Conservation (phyloP, 1,284 basidiomycete genomes). For the Tetrapyrgos nigripes region DNA sequence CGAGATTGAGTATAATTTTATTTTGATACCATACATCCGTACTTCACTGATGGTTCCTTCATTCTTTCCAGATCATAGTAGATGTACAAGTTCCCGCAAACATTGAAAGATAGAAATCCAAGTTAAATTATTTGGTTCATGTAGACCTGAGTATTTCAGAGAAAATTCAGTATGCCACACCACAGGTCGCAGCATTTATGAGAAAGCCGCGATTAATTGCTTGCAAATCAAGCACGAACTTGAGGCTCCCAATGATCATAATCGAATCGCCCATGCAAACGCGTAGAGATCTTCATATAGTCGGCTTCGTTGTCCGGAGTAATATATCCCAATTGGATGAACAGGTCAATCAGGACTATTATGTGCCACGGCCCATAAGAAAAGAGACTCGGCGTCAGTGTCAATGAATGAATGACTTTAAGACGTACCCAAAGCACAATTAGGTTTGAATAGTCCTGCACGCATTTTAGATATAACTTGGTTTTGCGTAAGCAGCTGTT, state of each 20-base stretch:
- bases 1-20: too few relatives aligned
- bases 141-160: too few relatives aligned
- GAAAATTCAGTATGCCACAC: background rate
- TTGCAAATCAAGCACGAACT: background rate
- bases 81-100: too few relatives aligned
- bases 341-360: slow-evolving; percentile 83
- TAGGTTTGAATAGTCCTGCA: slow-evolving; percentile 82
- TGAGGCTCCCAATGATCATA: slow-evolving; percentile 59
- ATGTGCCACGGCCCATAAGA: background rate
- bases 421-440: slow-evolving; percentile 76
- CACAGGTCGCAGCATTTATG: background rate
- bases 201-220: background rate
- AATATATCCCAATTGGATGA: slow-evolving; percentile 79
- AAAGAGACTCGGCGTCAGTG: slow-evolving; percentile 3
- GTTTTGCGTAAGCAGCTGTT: slow-evolving; percentile 64
- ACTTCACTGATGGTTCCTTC: too few relatives aligned
- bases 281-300: slow-evolving; percentile 73
- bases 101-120: too few relatives aligned
- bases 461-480: slow-evolving; percentile 64
- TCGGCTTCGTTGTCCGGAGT: slow-evolving; percentile 82
- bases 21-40: too few relatives aligned
- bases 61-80: too few relatives aligned
- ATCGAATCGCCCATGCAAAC: slow-evolving; percentile 74
- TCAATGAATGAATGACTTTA: too few relatives aligned
- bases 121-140: too few relatives aligned